Evolutionary conservation across 371 early-diverging fungal species (phyloP), one percentile per base, ranked within the genome.

Genomic region (Mucor circinelloides): DNA sequence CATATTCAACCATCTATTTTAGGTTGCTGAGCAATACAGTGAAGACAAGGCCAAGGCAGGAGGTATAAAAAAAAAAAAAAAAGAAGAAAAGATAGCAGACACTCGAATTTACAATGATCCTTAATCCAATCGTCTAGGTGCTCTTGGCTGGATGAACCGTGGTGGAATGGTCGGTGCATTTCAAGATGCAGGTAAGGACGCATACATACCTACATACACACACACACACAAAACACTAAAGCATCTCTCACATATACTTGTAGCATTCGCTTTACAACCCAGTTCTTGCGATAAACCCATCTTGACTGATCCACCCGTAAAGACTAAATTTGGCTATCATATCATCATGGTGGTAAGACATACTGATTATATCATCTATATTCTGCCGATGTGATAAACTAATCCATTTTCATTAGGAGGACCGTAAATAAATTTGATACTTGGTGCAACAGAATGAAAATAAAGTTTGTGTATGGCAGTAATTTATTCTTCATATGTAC

Each of bases 121-220:
- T 4, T 4, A 17, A 31, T 0, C 4, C 55, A n/a, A 28, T 27
- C 28, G 54, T 38, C 32, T 64, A 78, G 80, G 77, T 25, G 75
- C 82, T 28, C 81, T 97, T 25, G 97, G 97, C 19, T 93, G 94
- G 93, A 91, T 91, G 93, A 81, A 75, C 5, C 84, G 97, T 64
- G 96, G 95, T 7, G 86, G 91, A 12, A 95, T 96, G 97, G 95
- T 94, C 6, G 96, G 94, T 2, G 77, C 90, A 0, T 97, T 97
- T 76, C 95, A 96, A 77, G 94, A 94, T 62, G 95, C 94, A 32
- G 81, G 81, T 81, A 71, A 71, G 15, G 25, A 23, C 36, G 30
- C n/a, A 36, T 36, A 23, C 28, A 27, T 27, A 15, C 25, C 9
- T 28, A 31, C n/a, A n/a, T n/a, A n/a, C n/a, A n/a, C n/a, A n/a